These are phyloP conservation scores for Lactarius hatsudake DNA, from an alignment of 768 basidiomycete species.

Conservation along the genomic window DNA sequence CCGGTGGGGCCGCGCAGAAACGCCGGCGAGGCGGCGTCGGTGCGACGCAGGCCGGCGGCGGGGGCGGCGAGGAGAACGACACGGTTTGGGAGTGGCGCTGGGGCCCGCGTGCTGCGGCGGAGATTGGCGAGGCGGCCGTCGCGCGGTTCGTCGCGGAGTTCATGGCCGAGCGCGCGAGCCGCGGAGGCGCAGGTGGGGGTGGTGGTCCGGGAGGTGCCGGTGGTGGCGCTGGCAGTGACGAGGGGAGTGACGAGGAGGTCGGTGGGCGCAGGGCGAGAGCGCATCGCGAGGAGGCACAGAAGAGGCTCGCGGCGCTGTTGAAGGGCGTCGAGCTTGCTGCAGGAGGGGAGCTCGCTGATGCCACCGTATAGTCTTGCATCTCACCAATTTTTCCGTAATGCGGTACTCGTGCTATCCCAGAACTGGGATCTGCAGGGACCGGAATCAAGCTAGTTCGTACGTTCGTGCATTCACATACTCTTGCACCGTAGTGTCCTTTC, in stretches of 20 bases:
- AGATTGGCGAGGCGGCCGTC: slow-evolving; percentile 77
- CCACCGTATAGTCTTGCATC: slow-evolving; percentile 16
- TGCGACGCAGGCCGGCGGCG: slow-evolving; percentile 28
- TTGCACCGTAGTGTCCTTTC: too few relatives aligned
- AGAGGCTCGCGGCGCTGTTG: slow-evolving; percentile 46
- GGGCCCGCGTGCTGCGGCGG: slow-evolving; percentile 76
- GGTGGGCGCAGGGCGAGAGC: slow-evolving; percentile 20
- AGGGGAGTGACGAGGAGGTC: slow-evolving; percentile 18
- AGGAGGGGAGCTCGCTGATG: slow-evolving; percentile 51
- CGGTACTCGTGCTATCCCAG: neutral
- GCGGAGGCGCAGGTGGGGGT: neutral
- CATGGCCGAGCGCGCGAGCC: slow-evolving; percentile 49
- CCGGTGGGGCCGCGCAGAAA: slow-evolving; percentile 43
- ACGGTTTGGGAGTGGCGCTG: slow-evolving; percentile 75
- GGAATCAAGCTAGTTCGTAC: too few relatives aligned
- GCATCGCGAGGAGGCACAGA: slow-evolving; percentile 35
- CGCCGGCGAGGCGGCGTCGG: slow-evolving; percentile 51
- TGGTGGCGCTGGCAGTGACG: neutral
- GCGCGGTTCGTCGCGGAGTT: slow-evolving; percentile 78
- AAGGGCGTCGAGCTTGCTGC: slow-evolving; percentile 62
- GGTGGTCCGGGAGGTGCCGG: neutral
- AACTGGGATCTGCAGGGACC: too few relatives aligned
- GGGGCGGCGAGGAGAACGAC: slow-evolving; percentile 37
- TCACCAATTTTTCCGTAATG: neutral
- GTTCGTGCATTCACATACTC: too few relatives aligned